Percentiles rank a stretch among this genome's conserved stretches.
phyloP scores from a whole-genome alignment of 2,329 filamentous ascomycete genomes.

The Penicillium sp. region DNA sequence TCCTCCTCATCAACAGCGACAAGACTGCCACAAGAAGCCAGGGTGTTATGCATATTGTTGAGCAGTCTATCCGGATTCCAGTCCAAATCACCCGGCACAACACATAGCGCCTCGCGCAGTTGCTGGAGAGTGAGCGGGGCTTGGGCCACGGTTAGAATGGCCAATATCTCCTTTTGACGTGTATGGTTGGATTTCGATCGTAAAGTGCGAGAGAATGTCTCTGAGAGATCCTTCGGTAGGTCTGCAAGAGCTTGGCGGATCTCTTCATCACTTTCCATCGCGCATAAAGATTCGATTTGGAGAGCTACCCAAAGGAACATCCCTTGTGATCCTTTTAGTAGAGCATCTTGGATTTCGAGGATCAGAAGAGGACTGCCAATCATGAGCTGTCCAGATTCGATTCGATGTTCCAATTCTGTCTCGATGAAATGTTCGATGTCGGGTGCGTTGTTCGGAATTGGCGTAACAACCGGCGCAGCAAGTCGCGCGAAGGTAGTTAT shows the following conservation, averaged over 20 bases:
- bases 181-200: not conserved
- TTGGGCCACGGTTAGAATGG: not conserved
- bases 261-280: slow-evolving; percentile 2
- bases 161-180: not conserved
- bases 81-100: not conserved
- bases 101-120: slow-evolving; percentile 2
- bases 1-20: not conserved
- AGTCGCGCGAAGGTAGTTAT: not conserved
- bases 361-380: not conserved
- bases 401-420: not conserved
- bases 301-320: slow-evolving; percentile 12
- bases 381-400: not conserved
- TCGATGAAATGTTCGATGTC: not conserved
- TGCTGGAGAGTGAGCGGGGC: not conserved
- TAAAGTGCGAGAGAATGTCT: not conserved
- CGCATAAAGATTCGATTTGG: slow-evolving; percentile 6
- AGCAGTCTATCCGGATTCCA: not conserved
- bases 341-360: not conserved
- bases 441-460: not conserved
- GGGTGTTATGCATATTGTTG: slow-evolving; percentile 1
- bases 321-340: slow-evolving; percentile 2
- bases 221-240: not conserved
- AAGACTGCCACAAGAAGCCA: not conserved
- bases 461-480: not conserved
- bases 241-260: slow-evolving; percentile 2